Conservation (phyloP, 2,329 filamentous ascomycete genomes). For the Drechslerella stenobrocha region DNA sequence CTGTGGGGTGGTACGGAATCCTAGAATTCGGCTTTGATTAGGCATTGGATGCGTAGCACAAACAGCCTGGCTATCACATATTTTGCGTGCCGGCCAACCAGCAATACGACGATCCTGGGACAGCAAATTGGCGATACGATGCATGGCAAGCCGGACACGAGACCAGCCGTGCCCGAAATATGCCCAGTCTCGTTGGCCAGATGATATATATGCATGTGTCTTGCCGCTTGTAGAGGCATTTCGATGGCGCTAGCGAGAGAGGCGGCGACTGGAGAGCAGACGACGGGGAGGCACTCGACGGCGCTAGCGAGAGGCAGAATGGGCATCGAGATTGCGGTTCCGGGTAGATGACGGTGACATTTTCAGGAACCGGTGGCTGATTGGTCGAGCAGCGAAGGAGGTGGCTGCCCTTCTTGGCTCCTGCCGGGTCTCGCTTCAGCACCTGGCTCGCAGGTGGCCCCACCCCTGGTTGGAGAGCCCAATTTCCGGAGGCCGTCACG, state of each 20-base stretch:
- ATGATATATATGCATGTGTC: neutral
- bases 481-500: slow-evolving; percentile 2
- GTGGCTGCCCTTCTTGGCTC: slow-evolving; percentile 11
- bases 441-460: slow-evolving; percentile 32
- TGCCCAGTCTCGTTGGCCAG: no score
- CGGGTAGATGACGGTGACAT: slow-evolving; percentile 14
- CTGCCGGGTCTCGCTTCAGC: slow-evolving; percentile 37
- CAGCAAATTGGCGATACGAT: no score
- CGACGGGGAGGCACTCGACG: no score
- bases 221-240: neutral
- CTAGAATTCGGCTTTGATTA: no score
- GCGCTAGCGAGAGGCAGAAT: neutral
- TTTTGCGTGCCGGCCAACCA: no score
- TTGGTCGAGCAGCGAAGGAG: slow-evolving; percentile 24
- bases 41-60: no score
- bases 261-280: no score
- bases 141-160: no score
- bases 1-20: no score
- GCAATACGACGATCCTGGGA: no score
- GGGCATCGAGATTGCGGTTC: slow-evolving; percentile 14
- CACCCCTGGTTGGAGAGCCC: neutral
- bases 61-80: no score
- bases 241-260: neutral
- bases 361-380: slow-evolving; percentile 36
- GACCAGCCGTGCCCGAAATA: no score